Conservation (phyloP, 116 monocot species). For the Papilionanthe hybrid region DNA sequence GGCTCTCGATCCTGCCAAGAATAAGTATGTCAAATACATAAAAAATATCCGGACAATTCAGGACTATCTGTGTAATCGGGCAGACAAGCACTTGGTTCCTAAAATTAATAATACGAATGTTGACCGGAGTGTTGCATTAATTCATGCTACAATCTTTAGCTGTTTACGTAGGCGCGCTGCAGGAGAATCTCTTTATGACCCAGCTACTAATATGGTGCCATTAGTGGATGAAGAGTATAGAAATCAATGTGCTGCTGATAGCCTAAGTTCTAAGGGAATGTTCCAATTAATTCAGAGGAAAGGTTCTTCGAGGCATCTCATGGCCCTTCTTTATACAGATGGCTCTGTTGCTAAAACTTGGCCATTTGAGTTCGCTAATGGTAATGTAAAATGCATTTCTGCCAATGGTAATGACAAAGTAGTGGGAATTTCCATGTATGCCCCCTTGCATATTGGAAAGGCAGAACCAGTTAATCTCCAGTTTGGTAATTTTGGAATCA, state of each 20-base stretch:
- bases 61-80: constrained; percentile 47
- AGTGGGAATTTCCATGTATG: constrained; percentile 40
- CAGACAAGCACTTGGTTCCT: constrained; percentile 58
- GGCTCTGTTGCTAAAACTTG: constrained; percentile 56
- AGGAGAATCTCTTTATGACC: constrained; percentile 40
- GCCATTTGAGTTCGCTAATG: constrained; percentile 30
- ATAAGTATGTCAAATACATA: constrained; percentile 52
- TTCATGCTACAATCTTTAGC: constrained; percentile 53
- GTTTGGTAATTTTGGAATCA: constrained; percentile 55
- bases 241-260: constrained; percentile 44
- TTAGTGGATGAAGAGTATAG: constrained; percentile 43
- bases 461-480: constrained; percentile 52
- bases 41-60: constrained; percentile 51
- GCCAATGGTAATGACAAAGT: constrained; percentile 14
- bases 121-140: constrained; percentile 45
- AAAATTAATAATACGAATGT: constrained; percentile 67
- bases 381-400: background rate
- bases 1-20: constrained; percentile 54
- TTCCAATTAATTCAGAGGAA: constrained; percentile 54
- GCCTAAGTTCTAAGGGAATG: constrained; percentile 54
- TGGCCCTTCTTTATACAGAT: constrained; percentile 57
- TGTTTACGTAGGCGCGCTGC: constrained; percentile 39
- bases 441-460: constrained; percentile 35
- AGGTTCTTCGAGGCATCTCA: constrained; percentile 48
- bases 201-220: constrained; percentile 38